phyloP scores from a whole-genome alignment of 495 filamentous ascomycete genomes.

The Umbilicaria muhlenbergii region DNA sequence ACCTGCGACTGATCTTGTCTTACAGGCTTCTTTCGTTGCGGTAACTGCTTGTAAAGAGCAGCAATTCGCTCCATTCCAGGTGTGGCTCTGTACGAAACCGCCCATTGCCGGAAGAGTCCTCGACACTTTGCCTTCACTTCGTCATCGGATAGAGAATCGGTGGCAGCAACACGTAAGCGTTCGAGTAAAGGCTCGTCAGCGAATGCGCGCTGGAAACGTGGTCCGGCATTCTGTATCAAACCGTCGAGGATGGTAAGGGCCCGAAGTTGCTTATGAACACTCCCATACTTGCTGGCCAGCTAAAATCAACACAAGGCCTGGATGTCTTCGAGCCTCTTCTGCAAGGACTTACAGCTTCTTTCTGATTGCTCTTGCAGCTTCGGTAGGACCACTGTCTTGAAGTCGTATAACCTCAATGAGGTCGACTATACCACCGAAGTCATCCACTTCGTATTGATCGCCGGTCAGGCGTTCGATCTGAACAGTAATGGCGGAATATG shows the following conservation, averaged over 20 bases:
- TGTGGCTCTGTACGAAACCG: constrained; percentile 61
- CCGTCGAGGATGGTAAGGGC: constrained; percentile 85
- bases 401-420: constrained; percentile 87
- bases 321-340: not conserved
- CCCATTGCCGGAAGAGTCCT: constrained; percentile 79
- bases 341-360: constrained; percentile 69
- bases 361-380: constrained; percentile 81
- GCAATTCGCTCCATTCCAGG: constrained; percentile 69
- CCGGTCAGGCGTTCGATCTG: constrained; percentile 81
- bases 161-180: constrained; percentile 74
- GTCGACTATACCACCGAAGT: constrained; percentile 81
- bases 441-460: constrained; percentile 79
- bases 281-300: constrained; percentile 71
- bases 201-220: constrained; percentile 74
- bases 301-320: not conserved
- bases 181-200: constrained; percentile 90
- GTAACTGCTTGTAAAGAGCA: constrained; percentile 64
- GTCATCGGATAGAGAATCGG: constrained; percentile 68
- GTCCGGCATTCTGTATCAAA: constrained; percentile 85
- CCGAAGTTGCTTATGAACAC: constrained; percentile 75
- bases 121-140: constrained; percentile 77
- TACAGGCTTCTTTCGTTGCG: constrained; percentile 46
- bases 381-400: constrained; percentile 72
- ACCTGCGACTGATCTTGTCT: constrained; percentile 67
- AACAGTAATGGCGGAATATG: constrained; percentile 89